phyloP scores from a whole-genome alignment of 2,329 filamentous ascomycete genomes.

The Pseudocercospora crystallina region DNA sequence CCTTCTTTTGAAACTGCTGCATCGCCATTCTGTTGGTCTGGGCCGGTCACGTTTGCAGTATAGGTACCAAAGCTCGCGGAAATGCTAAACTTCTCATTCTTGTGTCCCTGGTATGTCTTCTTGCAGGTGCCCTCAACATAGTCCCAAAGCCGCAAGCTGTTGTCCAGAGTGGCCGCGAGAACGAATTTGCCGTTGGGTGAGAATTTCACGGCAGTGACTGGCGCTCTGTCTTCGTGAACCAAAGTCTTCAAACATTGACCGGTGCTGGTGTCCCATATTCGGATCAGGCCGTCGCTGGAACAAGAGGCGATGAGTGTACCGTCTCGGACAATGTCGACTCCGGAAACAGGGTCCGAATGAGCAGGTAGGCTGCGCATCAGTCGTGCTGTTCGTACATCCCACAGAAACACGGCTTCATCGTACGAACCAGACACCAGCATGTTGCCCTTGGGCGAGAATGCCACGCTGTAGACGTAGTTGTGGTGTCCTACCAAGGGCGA shows the following conservation, averaged over 20 bases:
- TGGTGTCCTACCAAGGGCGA: constrained; percentile 78
- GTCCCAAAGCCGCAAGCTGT: constrained; percentile 88
- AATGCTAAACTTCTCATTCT: constrained; percentile 81
- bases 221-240: constrained; percentile 92
- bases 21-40: constrained; percentile 3
- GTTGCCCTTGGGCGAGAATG: constrained; percentile 97
- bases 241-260: constrained; percentile 93
- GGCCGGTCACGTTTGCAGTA: constrained; percentile 28
- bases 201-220: constrained; percentile 86
- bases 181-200: constrained; percentile 92
- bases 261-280: constrained; percentile 93
- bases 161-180: constrained; percentile 87
- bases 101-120: constrained; percentile 95
- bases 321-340: constrained; percentile 89
- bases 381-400: constrained; percentile 86
- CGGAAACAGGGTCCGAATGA: constrained; percentile 90
- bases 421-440: constrained; percentile 94
- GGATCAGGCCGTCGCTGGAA: constrained; percentile 84
- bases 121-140: constrained; percentile 88
- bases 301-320: constrained; percentile 91
- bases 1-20: constrained; percentile 19
- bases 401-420: constrained; percentile 94
- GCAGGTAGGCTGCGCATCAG: constrained; percentile 90
- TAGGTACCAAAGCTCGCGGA: constrained; percentile 78
- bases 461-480: constrained; percentile 91